phyloP scores from a whole-genome alignment of 306 rosid genomes.

The Casuarina glauca region DNA sequence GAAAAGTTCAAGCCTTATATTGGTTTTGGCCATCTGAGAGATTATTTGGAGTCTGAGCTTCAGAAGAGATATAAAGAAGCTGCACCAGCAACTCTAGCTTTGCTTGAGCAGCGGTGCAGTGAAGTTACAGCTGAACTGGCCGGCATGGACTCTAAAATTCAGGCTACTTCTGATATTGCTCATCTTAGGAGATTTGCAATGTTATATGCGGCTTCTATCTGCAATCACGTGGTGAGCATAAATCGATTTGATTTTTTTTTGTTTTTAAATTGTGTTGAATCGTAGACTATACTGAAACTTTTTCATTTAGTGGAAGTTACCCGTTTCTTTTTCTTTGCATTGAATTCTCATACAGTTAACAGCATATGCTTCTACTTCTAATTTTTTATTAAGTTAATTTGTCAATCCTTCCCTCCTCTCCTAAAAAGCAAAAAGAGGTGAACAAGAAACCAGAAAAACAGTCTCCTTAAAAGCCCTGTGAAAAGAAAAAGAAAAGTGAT shows the following conservation, averaged over 20 bases:
- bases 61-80: constrained; percentile 98
- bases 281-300: background rate
- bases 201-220: constrained; percentile 79
- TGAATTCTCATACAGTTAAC: background rate
- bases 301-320: background rate
- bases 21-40: constrained; percentile 82
- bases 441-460: background rate
- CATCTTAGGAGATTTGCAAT: constrained; percentile 85
- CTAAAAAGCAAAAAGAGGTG: background rate
- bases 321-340: background rate
- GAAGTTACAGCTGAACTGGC: constrained; percentile 68
- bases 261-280: background rate
- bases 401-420: background rate
- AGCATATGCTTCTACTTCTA: background rate
- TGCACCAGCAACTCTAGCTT: constrained; percentile 91
- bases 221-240: constrained; percentile 82
- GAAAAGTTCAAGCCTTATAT: constrained; percentile 70
- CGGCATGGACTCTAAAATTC: constrained; percentile 69
- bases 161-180: constrained; percentile 86
- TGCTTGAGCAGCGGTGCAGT: constrained; percentile 93
- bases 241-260: background rate
- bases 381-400: background rate
- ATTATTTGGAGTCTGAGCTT: constrained; percentile 85
- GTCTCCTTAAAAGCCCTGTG: background rate
- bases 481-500: background rate